Conservation (phyloP, 2,329 filamentous ascomycete genomes). For the Ambrosiella cleistominuta region DNA sequence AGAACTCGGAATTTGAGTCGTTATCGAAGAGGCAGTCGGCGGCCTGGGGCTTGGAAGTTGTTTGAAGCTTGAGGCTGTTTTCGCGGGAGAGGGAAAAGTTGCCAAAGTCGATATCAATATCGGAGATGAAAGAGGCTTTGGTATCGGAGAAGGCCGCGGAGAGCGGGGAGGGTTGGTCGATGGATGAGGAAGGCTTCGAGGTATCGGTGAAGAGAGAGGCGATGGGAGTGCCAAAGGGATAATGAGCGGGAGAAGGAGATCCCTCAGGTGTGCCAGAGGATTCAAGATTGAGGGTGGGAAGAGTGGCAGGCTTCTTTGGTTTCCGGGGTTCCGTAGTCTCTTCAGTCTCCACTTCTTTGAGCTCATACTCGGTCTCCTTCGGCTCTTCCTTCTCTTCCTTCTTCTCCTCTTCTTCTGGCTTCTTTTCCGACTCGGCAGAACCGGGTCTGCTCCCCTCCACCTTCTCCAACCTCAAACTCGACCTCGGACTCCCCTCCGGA, state of each 20-base stretch:
- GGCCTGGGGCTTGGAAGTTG: constrained; percentile 31
- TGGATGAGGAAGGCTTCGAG: background rate
- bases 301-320: background rate
- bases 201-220: background rate
- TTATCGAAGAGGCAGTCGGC: constrained; percentile 33
- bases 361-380: background rate
- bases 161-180: background rate
- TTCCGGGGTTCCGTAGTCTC: background rate
- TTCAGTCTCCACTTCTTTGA: background rate
- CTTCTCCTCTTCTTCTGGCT: background rate
- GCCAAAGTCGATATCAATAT: constrained; percentile 15
- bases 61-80: constrained; percentile 22
- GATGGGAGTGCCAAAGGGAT: background rate
- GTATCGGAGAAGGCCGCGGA: background rate
- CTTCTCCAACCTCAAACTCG: constrained; percentile 14
- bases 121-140: background rate
- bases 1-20: constrained; percentile 16
- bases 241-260: background rate
- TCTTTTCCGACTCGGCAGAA: background rate
- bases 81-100: constrained; percentile 20
- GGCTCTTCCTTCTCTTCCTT: background rate
- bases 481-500: constrained; percentile 29
- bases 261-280: background rate
- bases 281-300: background rate
- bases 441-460: constrained; percentile 4